These are phyloP conservation scores for Triticum dicoccoides DNA, from an alignment of 176 grass and related monocot species.

Conservation along the genomic window DNA sequence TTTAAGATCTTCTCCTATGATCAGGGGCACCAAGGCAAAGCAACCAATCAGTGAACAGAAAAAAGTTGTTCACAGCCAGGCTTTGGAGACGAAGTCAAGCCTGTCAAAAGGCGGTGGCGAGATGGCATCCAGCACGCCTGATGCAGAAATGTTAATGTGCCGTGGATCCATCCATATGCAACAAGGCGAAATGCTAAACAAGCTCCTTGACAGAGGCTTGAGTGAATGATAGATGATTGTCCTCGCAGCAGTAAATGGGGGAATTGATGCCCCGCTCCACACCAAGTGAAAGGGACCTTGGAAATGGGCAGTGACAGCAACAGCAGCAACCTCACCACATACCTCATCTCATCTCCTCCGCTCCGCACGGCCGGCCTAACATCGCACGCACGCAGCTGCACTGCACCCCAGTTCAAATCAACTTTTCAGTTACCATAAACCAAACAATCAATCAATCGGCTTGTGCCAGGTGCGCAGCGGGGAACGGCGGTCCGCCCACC, in stretches of 20 bases:
- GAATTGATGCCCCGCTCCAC: constrained; percentile 43
- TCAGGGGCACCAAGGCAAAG: constrained; percentile 1
- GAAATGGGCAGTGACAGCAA: constrained; percentile 51
- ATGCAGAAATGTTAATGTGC: constrained; percentile 13
- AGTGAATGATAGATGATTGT: background rate
- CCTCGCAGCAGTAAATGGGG: constrained; percentile 18
- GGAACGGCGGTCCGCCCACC: too few species aligned
- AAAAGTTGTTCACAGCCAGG: background rate
- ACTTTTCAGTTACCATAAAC: constrained; percentile 11
- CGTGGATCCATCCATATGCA: background rate
- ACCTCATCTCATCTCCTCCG: background rate
- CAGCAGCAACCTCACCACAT: constrained; percentile 37
- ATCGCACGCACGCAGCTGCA: background rate
- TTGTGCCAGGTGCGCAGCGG: background rate
- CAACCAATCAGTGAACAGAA: background rate
- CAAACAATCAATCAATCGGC: constrained; percentile 16
- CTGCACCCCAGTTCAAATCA: constrained; percentile 14
- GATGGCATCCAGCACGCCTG: background rate
- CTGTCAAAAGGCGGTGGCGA: background rate
- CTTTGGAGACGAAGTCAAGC: constrained; percentile 22
- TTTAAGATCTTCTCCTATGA: background rate
- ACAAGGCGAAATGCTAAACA: background rate
- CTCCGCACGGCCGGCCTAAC: constrained; percentile 9
- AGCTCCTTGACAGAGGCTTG: constrained; percentile 7
- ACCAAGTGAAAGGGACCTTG: constrained; percentile 33